Conservation (phyloP, 1,284 basidiomycete genomes). For the Stereum hirsutum region DNA sequence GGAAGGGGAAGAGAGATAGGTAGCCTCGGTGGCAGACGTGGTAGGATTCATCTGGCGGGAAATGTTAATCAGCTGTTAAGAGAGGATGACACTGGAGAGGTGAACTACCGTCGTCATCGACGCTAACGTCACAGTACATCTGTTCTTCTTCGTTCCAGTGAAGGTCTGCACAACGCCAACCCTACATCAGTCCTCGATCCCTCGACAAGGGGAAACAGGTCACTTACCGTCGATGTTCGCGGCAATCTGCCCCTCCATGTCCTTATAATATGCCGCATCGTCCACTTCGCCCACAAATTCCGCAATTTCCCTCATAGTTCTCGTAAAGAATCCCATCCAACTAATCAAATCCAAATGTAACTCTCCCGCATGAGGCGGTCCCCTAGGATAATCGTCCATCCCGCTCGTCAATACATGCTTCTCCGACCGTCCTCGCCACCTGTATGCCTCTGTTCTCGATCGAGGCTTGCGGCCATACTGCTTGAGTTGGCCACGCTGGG, state of each 20-base stretch:
- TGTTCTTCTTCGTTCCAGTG: conserved; percentile 86
- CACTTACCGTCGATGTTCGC: conserved; percentile 77
- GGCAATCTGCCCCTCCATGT: conserved; percentile 74
- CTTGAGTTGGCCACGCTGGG: conserved; percentile 88
- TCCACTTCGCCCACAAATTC: conserved; percentile 77
- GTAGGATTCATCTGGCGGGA: conserved; percentile 70
- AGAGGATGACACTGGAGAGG: background rate
- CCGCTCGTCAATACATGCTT: conserved; percentile 88
- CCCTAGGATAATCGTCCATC: conserved; percentile 92
- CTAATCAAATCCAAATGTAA: conserved; percentile 87
- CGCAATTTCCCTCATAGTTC: conserved; percentile 83
- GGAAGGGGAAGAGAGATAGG: conserved; percentile 87
- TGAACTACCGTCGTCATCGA: conserved; percentile 68
- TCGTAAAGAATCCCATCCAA: conserved; percentile 92
- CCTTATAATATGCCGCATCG: conserved; percentile 66
- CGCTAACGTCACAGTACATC: conserved; percentile 89
- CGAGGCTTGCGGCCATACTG: conserved; percentile 78
- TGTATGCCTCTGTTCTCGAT: conserved; percentile 82
- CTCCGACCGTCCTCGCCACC: conserved; percentile 88
- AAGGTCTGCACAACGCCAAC: conserved; percentile 48
- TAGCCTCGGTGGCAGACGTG: conserved; percentile 90
- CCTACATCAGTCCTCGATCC: too few species aligned
- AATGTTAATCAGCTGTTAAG: background rate
- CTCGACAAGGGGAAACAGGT: background rate
- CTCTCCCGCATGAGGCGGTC: conserved; percentile 82